These are phyloP conservation scores for Atalantia buxifolia DNA, from an alignment of 345 rosid species.

Conservation along the genomic window DNA sequence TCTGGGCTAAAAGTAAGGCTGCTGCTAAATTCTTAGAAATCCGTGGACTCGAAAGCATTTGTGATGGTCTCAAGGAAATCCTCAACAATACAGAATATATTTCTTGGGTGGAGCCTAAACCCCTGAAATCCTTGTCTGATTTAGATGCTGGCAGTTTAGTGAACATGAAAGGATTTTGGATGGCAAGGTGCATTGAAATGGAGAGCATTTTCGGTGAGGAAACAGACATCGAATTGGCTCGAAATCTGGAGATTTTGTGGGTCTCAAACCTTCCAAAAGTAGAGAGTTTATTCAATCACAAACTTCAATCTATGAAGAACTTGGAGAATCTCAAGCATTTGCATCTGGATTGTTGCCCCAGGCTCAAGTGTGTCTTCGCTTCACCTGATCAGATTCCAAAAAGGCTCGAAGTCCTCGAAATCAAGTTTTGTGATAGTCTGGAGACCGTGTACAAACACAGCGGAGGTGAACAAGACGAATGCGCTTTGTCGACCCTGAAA, in stretches of 20 bases:
- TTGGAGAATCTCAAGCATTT: conserved; percentile 35
- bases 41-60: conserved; percentile 22
- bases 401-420: conserved; percentile 31
- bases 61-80: conserved; percentile 5
- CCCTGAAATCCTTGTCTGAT: conserved; percentile 26
- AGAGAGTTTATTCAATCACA: conserved; percentile 18
- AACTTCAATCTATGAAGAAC: conserved; percentile 3
- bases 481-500: not conserved
- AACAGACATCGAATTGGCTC: conserved; percentile 20
- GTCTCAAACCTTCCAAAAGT: conserved; percentile 34
- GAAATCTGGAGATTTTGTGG: conserved; percentile 34
- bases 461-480: not conserved
- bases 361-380: conserved; percentile 37
- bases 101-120: conserved; percentile 25
- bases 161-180: conserved; percentile 30
- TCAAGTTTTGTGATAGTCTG: conserved; percentile 44
- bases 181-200: conserved; percentile 34
- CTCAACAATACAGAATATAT: conserved; percentile 25
- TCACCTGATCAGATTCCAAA: conserved; percentile 17
- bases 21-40: conserved; percentile 27
- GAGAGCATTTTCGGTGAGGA: conserved; percentile 19
- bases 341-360: conserved; percentile 46
- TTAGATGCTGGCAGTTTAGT: conserved; percentile 17
- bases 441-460: conserved; percentile 15
- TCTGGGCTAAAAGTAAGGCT: not conserved